Base-by-base conservation (phyloP, 2,329 filamentous ascomycete genomes). In the Xylaria arbuscula region DNA sequence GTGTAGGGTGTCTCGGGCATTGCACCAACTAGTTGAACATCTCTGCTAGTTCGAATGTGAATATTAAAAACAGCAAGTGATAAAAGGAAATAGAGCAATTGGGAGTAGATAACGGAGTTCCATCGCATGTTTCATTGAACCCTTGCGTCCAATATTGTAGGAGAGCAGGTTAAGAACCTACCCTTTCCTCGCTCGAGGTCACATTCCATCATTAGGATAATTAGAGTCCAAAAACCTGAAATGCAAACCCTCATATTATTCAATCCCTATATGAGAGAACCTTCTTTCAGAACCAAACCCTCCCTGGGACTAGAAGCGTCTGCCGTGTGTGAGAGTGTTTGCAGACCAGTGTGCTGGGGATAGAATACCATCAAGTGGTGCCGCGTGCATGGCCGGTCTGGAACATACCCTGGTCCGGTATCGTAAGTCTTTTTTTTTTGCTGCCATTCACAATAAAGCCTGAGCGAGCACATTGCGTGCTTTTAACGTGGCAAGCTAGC, bases 321-420 rank as follows among this genome's bases (percentile, higher is more conserved):
- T 47, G n/a, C 42, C 11, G 45, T 36, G 22, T 28, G 3, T 45
- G 58, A 62, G 38, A 24, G 38, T 28, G 13, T 36, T 7, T 62
- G 59, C 59, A 58, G 63, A 19, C 10, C 45, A 36, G 55, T 15
- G 50, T 62, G 58, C 28, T 58, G 53, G 58, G 64, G 34, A 2
- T 15, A 32, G 45, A 9, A 15, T 15, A 7, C 32, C n/a, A 57
- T 32, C n/a, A 53, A 56, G 42, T n/a, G 51, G 32, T 19, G 45
- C 34, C 47, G 24, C 38, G 19, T 61, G 19, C 24, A 47, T 28
- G n/a, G 51, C 51, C 40, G 53, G 28, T 58, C 50, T 34, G 32
- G 42, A 45, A 45, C 11, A 53, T 19, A 45, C 50, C 22, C 24
- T 9, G 38, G 19, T 9, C 40, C 50, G 28, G 28, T 19, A 36